These are phyloP conservation scores for Aspergillus sergii DNA, from an alignment of 2,329 filamentous ascomycete genomes.

Conservation along the genomic window DNA sequence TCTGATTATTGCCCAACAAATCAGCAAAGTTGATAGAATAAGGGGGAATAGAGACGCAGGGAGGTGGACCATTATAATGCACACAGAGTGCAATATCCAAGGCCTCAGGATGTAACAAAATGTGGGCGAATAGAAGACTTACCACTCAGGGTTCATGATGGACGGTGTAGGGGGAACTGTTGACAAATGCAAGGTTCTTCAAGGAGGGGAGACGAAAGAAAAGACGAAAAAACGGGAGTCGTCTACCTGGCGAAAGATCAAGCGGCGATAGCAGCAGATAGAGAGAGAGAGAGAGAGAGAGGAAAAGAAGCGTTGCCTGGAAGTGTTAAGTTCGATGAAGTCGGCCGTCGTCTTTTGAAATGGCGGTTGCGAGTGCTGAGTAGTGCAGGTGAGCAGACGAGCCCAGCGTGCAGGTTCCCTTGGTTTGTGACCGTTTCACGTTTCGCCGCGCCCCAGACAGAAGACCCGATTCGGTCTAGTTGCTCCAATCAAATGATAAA, in stretches of 20 bases:
- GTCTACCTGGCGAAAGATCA: not conserved
- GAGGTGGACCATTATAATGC: not conserved
- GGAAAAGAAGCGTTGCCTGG: conserved; percentile 19
- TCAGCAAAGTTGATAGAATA: not conserved
- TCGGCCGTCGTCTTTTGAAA: conserved; percentile 26
- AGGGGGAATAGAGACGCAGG: not conserved
- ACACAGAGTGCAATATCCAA: not conserved
- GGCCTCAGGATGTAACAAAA: not conserved
- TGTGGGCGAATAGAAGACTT: conserved; percentile 29
- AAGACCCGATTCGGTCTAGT: conserved; percentile 21
- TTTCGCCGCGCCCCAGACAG: conserved; percentile 13
- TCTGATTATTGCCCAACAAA: conserved; percentile 3
- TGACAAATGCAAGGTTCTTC: not conserved
- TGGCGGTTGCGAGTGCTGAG: conserved; percentile 30
- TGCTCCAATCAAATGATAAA: conserved; percentile 15
- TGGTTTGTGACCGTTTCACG: conserved; percentile 26
- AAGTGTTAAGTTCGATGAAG: conserved; percentile 22
- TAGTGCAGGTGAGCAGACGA: conserved; percentile 32
- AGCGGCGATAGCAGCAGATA: conserved; percentile 12
- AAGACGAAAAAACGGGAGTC: not conserved
- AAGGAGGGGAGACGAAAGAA: conserved; percentile 12
- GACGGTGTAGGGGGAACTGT: conserved; percentile 18
- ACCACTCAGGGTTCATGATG: conserved; percentile 56
- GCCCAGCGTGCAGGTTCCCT: conserved; percentile 28
- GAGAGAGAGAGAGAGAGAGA: conserved; percentile 15